These are phyloP conservation scores for Ogataea nakhonphanomensis DNA, from an alignment of 805 yeast genomes.

Conservation along the genomic window DNA sequence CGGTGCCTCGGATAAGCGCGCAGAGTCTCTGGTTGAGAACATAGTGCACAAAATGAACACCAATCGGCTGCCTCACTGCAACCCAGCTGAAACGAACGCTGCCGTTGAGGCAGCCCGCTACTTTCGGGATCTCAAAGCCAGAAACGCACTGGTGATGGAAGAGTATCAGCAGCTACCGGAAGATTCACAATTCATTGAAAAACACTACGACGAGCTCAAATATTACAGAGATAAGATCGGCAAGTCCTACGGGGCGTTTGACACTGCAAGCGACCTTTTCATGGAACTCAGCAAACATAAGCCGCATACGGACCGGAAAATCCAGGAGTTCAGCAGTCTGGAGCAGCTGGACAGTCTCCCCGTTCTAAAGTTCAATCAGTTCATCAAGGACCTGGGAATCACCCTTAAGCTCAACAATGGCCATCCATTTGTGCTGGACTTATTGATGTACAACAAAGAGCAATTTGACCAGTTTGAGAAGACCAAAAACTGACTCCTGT, in stretches of 20 bases:
- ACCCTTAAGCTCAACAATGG: constrained; percentile 54
- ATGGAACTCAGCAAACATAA: constrained; percentile 36
- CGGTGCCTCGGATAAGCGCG: constrained; percentile 15
- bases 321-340: constrained; percentile 15
- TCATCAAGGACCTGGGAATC: constrained; percentile 40
- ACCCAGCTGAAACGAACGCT: constrained; percentile 17
- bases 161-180: constrained; percentile 50
- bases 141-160: constrained; percentile 11
- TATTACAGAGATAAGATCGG: constrained; percentile 33
- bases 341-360: constrained; percentile 5
- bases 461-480: constrained; percentile 44
- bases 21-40: constrained; percentile 19
- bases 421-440: constrained; percentile 54
- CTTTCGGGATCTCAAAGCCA: constrained; percentile 16
- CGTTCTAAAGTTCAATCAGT: constrained; percentile 28
- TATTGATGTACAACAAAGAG: constrained; percentile 47
- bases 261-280: constrained; percentile 37
- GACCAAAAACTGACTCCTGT: constrained; percentile 7
- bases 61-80: constrained; percentile 15
- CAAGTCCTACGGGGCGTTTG: constrained; percentile 37
- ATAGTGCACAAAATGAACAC: constrained; percentile 19
- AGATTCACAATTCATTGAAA: constrained; percentile 49
- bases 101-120: constrained; percentile 28
- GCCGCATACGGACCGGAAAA: constrained; percentile 13
- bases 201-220: constrained; percentile 42